Conservation (phyloP, 2,329 filamentous ascomycete genomes). For the Colletotrichum godetiae region DNA sequence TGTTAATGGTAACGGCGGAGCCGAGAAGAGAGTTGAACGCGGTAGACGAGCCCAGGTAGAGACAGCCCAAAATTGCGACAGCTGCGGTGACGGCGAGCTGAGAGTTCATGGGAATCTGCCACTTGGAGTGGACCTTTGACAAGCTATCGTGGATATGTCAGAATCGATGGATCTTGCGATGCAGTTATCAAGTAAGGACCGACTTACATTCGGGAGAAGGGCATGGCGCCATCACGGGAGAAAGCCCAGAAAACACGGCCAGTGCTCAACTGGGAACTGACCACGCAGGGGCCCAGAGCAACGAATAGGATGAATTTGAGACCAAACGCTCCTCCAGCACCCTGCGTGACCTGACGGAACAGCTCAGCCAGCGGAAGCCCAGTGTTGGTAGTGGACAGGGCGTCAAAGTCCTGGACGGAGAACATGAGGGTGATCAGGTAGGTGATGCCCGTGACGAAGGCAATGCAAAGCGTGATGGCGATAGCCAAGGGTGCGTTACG, state of each 20-base stretch:
- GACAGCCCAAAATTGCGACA: conserved; percentile 51
- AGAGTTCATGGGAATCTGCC: conserved; percentile 51
- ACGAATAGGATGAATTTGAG: conserved; percentile 55
- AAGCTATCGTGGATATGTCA: conserved; percentile 40
- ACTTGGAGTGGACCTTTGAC: conserved; percentile 47
- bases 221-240: conserved; percentile 55
- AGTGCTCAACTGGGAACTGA: conserved; percentile 48
- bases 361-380: conserved; percentile 58
- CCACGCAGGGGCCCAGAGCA: conserved; percentile 53
- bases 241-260: conserved; percentile 55
- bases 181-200: conserved; percentile 33
- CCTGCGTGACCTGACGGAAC: conserved; percentile 55
- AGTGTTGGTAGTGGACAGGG: conserved; percentile 54
- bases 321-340: conserved; percentile 53
- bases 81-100: conserved; percentile 47
- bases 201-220: conserved; percentile 45
- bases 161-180: not conserved
- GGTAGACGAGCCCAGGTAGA: conserved; percentile 56
- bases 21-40: conserved; percentile 57
- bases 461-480: conserved; percentile 59
- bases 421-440: conserved; percentile 65
- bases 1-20: conserved; percentile 54
- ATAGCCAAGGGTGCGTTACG: conserved; percentile 51
- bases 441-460: conserved; percentile 60
- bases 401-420: conserved; percentile 58